Percentiles rank a stretch among this genome's conserved stretches.
Conservation (phyloP, 768 basidiomycete genomes). For the Tricholoma sp. region DNA sequence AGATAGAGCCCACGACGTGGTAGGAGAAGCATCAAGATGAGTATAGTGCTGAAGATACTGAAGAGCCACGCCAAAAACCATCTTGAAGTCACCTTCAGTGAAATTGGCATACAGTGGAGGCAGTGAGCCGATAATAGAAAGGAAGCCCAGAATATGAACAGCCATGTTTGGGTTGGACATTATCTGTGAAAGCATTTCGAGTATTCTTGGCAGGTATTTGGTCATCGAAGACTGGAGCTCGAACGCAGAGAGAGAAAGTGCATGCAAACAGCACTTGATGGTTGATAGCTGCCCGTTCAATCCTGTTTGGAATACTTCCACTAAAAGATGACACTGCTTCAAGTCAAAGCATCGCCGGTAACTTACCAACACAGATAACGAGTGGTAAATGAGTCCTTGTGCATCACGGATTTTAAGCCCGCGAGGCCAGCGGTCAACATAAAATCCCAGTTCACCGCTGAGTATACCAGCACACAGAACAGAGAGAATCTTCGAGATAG, state of each 20-base stretch:
- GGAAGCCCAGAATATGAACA: constrained; percentile 93
- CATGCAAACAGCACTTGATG: constrained; percentile 87
- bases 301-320: constrained; percentile 68
- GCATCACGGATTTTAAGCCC: constrained; percentile 74
- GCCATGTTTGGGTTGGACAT: constrained; percentile 93
- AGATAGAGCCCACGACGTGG: constrained; percentile 79
- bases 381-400: constrained; percentile 83
- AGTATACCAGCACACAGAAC: constrained; percentile 63
- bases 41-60: constrained; percentile 93
- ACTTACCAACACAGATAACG: constrained; percentile 81
- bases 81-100: constrained; percentile 84
- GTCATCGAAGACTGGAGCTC: constrained; percentile 82
- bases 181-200: constrained; percentile 87
- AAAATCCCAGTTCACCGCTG: constrained; percentile 48
- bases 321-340: constrained; percentile 59
- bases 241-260: constrained; percentile 80
- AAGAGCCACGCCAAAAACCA: constrained; percentile 90
- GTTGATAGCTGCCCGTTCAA: constrained; percentile 66
- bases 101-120: constrained; percentile 82
- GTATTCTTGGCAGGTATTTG: constrained; percentile 69
- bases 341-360: constrained; percentile 77
- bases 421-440: constrained; percentile 54
- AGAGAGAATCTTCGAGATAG: constrained; percentile 59
- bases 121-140: constrained; percentile 80
- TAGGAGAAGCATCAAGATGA: constrained; percentile 47